phyloP scores from a whole-genome alignment of 202 grass and related monocot genomes.

The Cymbopogon flexuosus region DNA sequence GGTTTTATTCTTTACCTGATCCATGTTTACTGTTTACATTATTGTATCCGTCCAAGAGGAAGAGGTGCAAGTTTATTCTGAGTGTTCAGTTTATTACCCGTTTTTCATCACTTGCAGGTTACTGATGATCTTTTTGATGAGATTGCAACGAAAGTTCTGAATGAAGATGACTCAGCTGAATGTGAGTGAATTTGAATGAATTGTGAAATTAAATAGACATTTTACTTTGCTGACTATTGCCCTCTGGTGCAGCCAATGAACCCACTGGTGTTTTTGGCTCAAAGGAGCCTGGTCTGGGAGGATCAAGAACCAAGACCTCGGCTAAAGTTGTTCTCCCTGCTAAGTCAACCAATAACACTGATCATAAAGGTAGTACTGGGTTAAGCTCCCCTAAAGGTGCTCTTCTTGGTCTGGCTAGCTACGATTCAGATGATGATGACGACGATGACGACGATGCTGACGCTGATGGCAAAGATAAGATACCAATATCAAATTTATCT shows the following conservation, averaged over 20 bases:
- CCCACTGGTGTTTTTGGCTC: slow-evolving; percentile 29
- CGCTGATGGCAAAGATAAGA: slow-evolving; percentile 29
- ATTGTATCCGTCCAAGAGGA: slow-evolving; percentile 1
- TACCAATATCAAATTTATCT: slow-evolving; percentile 29
- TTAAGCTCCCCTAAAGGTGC: slow-evolving; percentile 52
- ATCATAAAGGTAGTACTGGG: slow-evolving; percentile 23
- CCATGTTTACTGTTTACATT: neutral
- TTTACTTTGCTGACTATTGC: slow-evolving; percentile 31
- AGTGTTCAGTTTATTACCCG: neutral
- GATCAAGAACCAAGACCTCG: slow-evolving; percentile 41
- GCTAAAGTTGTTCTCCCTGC: slow-evolving; percentile 44
- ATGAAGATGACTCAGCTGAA: slow-evolving; percentile 73
- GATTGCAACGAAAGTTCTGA: slow-evolving; percentile 82
- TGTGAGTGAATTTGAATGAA: slow-evolving; percentile 38
- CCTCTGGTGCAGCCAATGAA: slow-evolving; percentile 53
- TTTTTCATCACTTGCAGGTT: slow-evolving; percentile 52
- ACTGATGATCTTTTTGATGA: slow-evolving; percentile 98
- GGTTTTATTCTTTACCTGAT: slow-evolving; percentile 40
- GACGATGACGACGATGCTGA: slow-evolving; percentile 37
- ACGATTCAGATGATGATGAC: slow-evolving; percentile 81
- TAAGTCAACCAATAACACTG: slow-evolving; percentile 33
- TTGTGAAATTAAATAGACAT: slow-evolving; percentile 20
- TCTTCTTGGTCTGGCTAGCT: slow-evolving; percentile 91
- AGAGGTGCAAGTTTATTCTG: neutral
- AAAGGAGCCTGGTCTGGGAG: slow-evolving; percentile 35